Conservation (phyloP, 805 yeast species). For the Ascoidea tarda region DNA sequence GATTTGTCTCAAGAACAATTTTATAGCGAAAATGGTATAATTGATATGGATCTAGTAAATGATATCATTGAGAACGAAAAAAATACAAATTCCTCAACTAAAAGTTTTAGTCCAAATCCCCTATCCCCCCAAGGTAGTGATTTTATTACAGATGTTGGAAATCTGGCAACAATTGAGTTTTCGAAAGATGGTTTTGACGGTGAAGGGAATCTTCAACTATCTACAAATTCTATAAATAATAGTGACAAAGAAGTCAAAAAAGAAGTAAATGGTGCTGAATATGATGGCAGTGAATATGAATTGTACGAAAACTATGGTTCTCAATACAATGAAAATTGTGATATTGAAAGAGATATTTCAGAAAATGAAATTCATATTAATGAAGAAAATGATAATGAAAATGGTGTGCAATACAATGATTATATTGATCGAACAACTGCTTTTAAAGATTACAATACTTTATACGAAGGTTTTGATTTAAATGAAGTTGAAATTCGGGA, state of each 20-base stretch:
- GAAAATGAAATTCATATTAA: conserved; percentile 10
- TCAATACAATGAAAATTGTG: conserved; percentile 7
- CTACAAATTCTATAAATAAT: conserved; percentile 47
- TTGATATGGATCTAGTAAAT: too few species aligned
- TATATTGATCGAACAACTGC: conserved; percentile 5
- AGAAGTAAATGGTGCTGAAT: conserved; percentile 11
- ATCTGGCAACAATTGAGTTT: conserved; percentile 24
- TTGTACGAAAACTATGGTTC: background rate
- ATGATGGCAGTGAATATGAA: background rate
- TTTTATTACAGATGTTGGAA: conserved; percentile 21
- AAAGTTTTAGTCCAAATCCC: conserved; percentile 16
- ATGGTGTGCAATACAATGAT: background rate
- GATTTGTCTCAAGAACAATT: too few species aligned
- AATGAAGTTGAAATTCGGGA: conserved; percentile 1
- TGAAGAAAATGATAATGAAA: conserved; percentile 12
- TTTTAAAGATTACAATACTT: conserved; percentile 1
- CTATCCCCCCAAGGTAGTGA: conserved; percentile 42
- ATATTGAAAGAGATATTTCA: conserved; percentile 7
- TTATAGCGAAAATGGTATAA: too few species aligned
- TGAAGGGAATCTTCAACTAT: conserved; percentile 57
- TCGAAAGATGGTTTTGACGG: conserved; percentile 28
- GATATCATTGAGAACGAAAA: too few species aligned
- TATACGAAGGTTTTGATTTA: conserved; percentile 4
- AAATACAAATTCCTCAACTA: background rate
- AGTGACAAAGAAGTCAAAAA: conserved; percentile 38